Percentiles rank a stretch among this genome's conserved stretches.
phyloP scores from a whole-genome alignment of 2,329 filamentous ascomycete genomes.

The Cephalotrichum gorgonifer region DNA sequence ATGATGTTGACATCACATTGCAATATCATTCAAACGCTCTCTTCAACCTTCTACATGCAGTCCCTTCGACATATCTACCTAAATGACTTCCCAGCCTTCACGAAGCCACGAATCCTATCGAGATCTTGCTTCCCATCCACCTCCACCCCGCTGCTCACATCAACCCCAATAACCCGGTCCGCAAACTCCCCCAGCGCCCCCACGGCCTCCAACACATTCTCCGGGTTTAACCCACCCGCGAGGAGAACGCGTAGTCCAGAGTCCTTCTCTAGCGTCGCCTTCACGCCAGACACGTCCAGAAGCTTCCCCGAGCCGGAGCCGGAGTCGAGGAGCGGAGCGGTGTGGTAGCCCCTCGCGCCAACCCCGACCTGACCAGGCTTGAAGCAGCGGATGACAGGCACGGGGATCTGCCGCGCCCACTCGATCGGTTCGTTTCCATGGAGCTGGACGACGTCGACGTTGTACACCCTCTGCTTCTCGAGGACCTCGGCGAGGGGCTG shows the following conservation, averaged over 20 bases:
- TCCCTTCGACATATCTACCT: conserved; percentile 20
- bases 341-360: conserved; percentile 68
- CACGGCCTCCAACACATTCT: conserved; percentile 64
- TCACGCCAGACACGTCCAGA: conserved; percentile 62
- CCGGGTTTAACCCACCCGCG: conserved; percentile 73
- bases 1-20: background rate
- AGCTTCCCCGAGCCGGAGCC: conserved; percentile 74
- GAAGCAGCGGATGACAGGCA: conserved; percentile 84
- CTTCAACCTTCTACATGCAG: background rate
- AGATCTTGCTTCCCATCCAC: conserved; percentile 70
- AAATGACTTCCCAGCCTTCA: conserved; percentile 60
- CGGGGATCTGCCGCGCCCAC: conserved; percentile 81
- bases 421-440: conserved; percentile 89
- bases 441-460: conserved; percentile 82
- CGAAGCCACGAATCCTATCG: conserved; percentile 70
- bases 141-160: conserved; percentile 93
- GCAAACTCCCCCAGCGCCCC: conserved; percentile 48
- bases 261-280: conserved; percentile 54
- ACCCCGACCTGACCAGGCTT: conserved; percentile 65
- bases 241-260: conserved; percentile 64
- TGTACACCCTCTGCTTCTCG: conserved; percentile 62
- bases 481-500: conserved; percentile 78
- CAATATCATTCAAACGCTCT: background rate
- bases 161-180: conserved; percentile 66
- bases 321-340: conserved; percentile 75